A percentile compares a stretch with the other conserved stretches of the same genome.
Evolutionary conservation across 345 rosid species (phyloP).

Genomic region (Stellera chamaejasme): DNA sequence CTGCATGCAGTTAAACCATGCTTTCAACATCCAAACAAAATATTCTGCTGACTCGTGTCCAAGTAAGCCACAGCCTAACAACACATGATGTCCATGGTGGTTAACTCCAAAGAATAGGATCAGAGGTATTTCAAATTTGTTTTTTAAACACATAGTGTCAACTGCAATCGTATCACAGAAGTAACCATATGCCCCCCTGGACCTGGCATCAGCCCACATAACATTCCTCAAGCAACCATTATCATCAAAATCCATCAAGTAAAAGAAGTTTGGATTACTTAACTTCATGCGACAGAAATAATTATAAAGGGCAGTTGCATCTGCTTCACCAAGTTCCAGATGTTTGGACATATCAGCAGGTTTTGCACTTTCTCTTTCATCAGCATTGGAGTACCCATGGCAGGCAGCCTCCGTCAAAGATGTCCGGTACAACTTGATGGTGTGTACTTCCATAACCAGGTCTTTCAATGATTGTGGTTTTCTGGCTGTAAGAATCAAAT

Average conservation of each 20-base stretch:
- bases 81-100: slow-evolving; percentile 39
- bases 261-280: slow-evolving; percentile 50
- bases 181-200: slow-evolving; percentile 29
- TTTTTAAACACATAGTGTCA: slow-evolving; percentile 42
- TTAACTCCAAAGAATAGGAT: slow-evolving; percentile 46
- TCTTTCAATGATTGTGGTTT: slow-evolving; percentile 24
- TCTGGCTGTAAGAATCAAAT: slow-evolving; percentile 32
- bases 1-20: slow-evolving; percentile 50
- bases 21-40: slow-evolving; percentile 42
- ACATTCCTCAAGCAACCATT: slow-evolving; percentile 39
- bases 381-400: slow-evolving; percentile 21
- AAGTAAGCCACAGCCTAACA: slow-evolving; percentile 49
- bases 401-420: slow-evolving; percentile 19
- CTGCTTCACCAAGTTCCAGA: slow-evolving; percentile 47
- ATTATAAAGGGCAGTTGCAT: slow-evolving; percentile 37
- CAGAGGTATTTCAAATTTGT: slow-evolving; percentile 42
- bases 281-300: slow-evolving; percentile 43
- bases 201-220: slow-evolving; percentile 50
- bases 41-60: slow-evolving; percentile 40
- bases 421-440: slow-evolving; percentile 37
- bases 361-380: slow-evolving; percentile 20
- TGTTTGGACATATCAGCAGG: slow-evolving; percentile 26
- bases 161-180: slow-evolving; percentile 36
- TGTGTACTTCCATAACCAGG: slow-evolving; percentile 37
- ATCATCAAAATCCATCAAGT: slow-evolving; percentile 39